These are phyloP conservation scores for Aspergillus hiratsukae DNA, from an alignment of 2,329 filamentous ascomycete species.

Conservation along the genomic window DNA sequence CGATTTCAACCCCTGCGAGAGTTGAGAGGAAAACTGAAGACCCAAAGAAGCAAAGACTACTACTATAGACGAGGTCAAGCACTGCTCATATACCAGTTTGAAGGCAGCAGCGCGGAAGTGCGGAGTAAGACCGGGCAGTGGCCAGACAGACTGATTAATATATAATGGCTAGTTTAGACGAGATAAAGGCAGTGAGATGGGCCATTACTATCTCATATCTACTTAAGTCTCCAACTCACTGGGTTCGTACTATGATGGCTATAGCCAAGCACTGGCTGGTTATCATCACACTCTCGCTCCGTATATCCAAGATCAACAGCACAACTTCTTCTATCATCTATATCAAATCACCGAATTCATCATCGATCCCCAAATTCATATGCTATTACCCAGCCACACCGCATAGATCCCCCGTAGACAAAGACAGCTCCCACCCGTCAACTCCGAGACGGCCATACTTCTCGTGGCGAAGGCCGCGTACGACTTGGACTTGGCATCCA, in stretches of 20 bases:
- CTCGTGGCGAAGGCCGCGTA: slow-evolving; percentile 9
- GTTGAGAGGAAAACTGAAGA: too few species aligned
- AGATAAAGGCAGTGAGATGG: neutral
- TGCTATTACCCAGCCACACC: neutral
- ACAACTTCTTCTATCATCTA: neutral
- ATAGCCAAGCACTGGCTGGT: neutral
- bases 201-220: too few species aligned
- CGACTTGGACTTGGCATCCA: slow-evolving; percentile 2
- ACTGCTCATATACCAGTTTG: too few species aligned
- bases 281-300: neutral
- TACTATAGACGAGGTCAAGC: too few species aligned
- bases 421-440: neutral
- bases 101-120: too few species aligned
- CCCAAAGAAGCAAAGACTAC: too few species aligned
- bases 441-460: neutral
- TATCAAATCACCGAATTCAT: neutral
- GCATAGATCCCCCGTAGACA: too few species aligned
- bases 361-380: too few species aligned
- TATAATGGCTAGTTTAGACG: neutral
- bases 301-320: neutral
- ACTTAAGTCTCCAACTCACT: neutral
- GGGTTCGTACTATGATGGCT: too few species aligned
- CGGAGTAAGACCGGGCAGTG: too few species aligned
- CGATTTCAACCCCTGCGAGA: too few species aligned
- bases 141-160: neutral